Conservation (phyloP, 2,329 filamentous ascomycete species). For the Eutypa lata region DNA sequence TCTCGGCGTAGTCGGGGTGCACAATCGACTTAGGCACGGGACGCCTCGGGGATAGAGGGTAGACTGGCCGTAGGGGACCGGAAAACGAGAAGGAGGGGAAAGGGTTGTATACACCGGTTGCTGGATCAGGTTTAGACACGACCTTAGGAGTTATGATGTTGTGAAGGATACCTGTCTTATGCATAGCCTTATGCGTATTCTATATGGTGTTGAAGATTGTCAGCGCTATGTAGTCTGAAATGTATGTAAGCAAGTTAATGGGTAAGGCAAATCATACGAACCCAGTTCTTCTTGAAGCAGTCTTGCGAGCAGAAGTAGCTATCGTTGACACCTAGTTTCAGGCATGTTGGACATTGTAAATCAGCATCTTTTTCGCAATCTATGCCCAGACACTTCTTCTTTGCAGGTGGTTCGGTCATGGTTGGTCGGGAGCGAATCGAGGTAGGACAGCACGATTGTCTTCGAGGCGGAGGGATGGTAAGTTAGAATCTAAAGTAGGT, state of each 20-base stretch:
- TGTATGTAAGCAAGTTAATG: neutral
- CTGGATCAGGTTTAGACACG: constrained; percentile 89
- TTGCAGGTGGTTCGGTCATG: constrained; percentile 46
- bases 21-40: constrained; percentile 76
- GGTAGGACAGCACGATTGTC: neutral
- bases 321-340: constrained; percentile 82
- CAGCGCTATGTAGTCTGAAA: neutral
- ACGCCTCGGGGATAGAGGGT: constrained; percentile 72
- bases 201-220: constrained; percentile 33
- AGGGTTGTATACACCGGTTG: constrained; percentile 84
- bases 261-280: constrained; percentile 42
- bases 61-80: constrained; percentile 79
- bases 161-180: constrained; percentile 79
- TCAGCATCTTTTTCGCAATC: constrained; percentile 86
- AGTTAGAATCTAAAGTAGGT: neutral
- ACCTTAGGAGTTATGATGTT: constrained; percentile 73
- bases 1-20: constrained; percentile 82
- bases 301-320: constrained; percentile 98
- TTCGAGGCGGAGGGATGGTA: neutral
- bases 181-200: constrained; percentile 77
- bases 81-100: constrained; percentile 86
- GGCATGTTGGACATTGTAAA: constrained; percentile 90
- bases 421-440: neutral
- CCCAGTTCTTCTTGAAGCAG: constrained; percentile 99
- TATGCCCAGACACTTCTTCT: constrained; percentile 72